These are phyloP conservation scores for Neocallimastix lanati DNA, from an alignment of 192 early-diverging fungal genomes.

Conservation along the genomic window DNA sequence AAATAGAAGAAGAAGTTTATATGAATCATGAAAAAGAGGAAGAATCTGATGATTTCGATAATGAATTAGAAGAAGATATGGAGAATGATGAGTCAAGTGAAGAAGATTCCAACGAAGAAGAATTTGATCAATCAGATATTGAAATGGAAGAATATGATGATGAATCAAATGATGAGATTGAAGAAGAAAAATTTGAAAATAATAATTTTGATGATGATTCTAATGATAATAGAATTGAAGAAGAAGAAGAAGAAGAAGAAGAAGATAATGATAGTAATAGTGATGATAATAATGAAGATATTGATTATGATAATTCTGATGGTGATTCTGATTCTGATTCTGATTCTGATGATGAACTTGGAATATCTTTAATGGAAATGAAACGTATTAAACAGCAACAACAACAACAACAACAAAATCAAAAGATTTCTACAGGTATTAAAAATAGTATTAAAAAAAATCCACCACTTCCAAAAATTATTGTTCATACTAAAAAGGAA, in stretches of 20 bases:
- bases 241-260: neutral
- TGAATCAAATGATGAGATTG: neutral
- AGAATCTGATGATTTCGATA: neutral
- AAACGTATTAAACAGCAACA: neutral
- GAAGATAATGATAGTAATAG: neutral
- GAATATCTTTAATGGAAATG: neutral
- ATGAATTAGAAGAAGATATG: neutral
- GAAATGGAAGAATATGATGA: neutral
- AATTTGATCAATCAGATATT: neutral
- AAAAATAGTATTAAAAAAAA: neutral
- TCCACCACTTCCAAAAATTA: neutral
- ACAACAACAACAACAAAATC: neutral
- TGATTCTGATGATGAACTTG: neutral
- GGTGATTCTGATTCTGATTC: no score
- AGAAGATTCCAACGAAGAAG: neutral
- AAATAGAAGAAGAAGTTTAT: neutral
- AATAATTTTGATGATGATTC: no score
- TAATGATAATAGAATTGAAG: neutral
- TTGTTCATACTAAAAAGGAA: neutral
- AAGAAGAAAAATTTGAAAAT: no score
- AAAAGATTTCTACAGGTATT: neutral
- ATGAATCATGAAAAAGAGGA: neutral
- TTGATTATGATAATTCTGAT: no score
- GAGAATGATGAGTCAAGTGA: neutral
- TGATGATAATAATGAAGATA: neutral